Evolutionary conservation across 495 filamentous ascomycete species (phyloP), one percentile per base, ranked within the genome.

Genomic region (Hypomontagnella submonticulosa): DNA sequence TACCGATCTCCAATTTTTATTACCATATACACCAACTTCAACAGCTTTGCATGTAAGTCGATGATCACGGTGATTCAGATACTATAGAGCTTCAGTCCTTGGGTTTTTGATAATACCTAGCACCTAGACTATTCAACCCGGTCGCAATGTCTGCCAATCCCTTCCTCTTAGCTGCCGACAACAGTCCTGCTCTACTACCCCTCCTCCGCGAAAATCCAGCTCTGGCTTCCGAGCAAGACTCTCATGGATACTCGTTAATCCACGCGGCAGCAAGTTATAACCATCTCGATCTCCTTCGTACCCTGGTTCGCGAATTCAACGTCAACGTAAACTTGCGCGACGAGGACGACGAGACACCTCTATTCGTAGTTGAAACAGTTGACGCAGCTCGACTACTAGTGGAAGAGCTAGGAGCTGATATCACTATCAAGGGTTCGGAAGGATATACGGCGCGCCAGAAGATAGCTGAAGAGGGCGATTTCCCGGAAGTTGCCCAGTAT

Each of bases 231-330:
- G 71, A 77, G 23, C 90, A 92, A 70, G 92, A 96, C 74, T 84
- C 89, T 59, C 87, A 92, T 63, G 92, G 92, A 61, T 97, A 99
- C 79, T 96, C 93, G 12, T 84, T 97, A 16, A 79, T 98, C 16
- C 95, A 99, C 75, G 96, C 95, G 18, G 91, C 94, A 5, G 86
- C 89, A 30, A 97, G 93, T 62, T 99, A 99, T 82, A 89, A 87
- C 71, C 92, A 97, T 65, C 76, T 89, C 32, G 85, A 89, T 51
- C 88, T 98, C 20, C 86, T 97, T 6, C 89, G 89, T 41, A 77
- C 86, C 0, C 85, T 99, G 1, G 84, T 96, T n/a, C 79, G 82
- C 32, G 90, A 90, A 11, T 93, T 91, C 76, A 77, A 88, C 18
- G 92, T 92, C 8, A 78, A 92, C 59, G 86, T 90, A 30, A 89